phyloP scores from a whole-genome alignment of 768 basidiomycete genomes.

The Tylopilus felleus region DNA sequence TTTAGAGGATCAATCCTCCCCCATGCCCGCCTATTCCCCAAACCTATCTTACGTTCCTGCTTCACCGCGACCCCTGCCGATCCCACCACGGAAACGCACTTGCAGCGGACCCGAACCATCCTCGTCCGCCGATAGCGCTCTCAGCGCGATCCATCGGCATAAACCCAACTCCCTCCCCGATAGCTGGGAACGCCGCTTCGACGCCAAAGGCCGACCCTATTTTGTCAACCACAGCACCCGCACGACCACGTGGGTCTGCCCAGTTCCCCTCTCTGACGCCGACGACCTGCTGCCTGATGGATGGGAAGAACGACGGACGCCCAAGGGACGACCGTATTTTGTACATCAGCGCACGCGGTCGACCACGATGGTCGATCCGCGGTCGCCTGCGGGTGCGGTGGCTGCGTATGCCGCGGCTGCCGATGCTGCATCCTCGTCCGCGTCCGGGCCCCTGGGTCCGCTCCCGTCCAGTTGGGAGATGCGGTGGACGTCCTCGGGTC shows the following conservation, averaged over 20 bases:
- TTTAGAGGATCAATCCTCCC: not conserved
- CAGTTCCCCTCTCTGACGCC: slow-evolving; percentile 18
- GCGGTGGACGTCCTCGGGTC: no score
- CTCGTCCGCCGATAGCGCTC: not conserved
- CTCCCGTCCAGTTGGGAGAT: not conserved
- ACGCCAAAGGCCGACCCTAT: slow-evolving; percentile 24
- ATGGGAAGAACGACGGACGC: slow-evolving; percentile 53
- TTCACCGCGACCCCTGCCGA: not conserved
- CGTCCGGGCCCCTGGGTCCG: not conserved
- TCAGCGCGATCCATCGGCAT: not conserved
- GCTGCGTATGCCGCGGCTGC: no score
- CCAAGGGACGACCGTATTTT: not conserved
- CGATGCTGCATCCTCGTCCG: no score
- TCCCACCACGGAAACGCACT: not conserved
- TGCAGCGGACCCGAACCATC: not conserved
- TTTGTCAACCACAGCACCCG: slow-evolving; percentile 32
- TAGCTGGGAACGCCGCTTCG: not conserved
- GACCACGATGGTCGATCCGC: not conserved
- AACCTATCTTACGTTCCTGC: not conserved
- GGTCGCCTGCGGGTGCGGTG: not conserved
- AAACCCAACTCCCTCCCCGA: not conserved
- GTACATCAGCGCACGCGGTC: not conserved
- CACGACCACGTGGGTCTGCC: not conserved
- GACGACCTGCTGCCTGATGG: slow-evolving; percentile 81
- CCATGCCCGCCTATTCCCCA: not conserved